Base-by-base conservation (phyloP, 2,329 filamentous ascomycete species). In the Aureobasidium sp. region DNA sequence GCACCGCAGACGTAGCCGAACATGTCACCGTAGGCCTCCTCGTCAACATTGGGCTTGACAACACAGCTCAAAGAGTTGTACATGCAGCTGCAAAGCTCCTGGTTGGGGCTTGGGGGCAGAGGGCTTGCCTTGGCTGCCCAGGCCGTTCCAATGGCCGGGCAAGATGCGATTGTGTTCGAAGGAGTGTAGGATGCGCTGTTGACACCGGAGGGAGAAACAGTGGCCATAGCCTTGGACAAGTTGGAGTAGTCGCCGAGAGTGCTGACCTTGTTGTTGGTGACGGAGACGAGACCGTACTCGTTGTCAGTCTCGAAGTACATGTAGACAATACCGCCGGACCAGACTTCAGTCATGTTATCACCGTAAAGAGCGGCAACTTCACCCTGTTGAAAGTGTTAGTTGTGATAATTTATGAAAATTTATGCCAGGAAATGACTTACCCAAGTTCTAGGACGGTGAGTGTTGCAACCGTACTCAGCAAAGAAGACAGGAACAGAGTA, bases 401-500 rank as follows among this genome's bases (percentile, higher is more conserved):
- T n/a, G n/a, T n/a, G n/a, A n/a, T n/a, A n/a, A n/a, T n/a, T n/a
- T n/a, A n/a, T n/a, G n/a, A n/a, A n/a, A n/a, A n/a, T n/a, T n/a
- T n/a, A n/a, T n/a, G n/a, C n/a, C n/a, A n/a, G n/a, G n/a, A n/a
- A n/a, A n/a, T n/a, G n/a, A n/a, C n/a, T n/a, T n/a, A n/a, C n/a
- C 74, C 95, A 98, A 57, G 79, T 77, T 72, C 93, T 88, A 57
- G 79, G 82, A 38, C 78, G 76, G 67, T 72, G 77, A 39, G 75
- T 76, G 74, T 94, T 97, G 84, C 93, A 98, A 63, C 93, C 93
- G 67, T 98, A 98, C 74, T 98, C 93, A 60, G 93, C 93, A 69
- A 98, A 96, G 84, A 98, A 98, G 64, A 90, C 87, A 41, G 93
- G 93, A 3, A 97, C 88, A 8, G 88, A 88, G 79, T 93, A 98